These are phyloP conservation scores for Leccinum sublutescens DNA, from an alignment of 768 basidiomycete genomes.

Conservation along the genomic window DNA sequence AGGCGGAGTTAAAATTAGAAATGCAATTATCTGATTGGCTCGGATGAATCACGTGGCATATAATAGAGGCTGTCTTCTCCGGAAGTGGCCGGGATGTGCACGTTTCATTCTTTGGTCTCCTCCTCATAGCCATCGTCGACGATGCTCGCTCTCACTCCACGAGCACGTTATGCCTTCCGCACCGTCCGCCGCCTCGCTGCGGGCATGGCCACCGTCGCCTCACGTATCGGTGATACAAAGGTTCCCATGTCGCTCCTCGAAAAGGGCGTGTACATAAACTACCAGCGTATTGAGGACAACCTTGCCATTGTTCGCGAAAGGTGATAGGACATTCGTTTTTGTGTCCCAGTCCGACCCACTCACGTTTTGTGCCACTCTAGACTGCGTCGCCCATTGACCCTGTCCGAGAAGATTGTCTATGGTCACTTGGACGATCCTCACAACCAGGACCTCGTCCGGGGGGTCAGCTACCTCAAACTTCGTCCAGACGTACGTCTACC, in stretches of 20 bases:
- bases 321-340: slow-evolving; percentile 38
- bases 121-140: slow-evolving; percentile 28
- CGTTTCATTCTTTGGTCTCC: background rate
- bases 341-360: background rate
- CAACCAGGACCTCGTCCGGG: slow-evolving; percentile 87
- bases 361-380: slow-evolving; percentile 37
- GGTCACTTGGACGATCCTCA: slow-evolving; percentile 96
- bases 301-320: slow-evolving; percentile 82
- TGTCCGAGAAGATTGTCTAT: slow-evolving; percentile 97
- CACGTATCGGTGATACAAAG: slow-evolving; percentile 85
- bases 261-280: slow-evolving; percentile 83
- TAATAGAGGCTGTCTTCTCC: background rate
- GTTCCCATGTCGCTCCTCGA: slow-evolving; percentile 87
- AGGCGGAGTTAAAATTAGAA: background rate
- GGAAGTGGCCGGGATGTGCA: background rate
- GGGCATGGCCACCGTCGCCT: slow-evolving; percentile 79
- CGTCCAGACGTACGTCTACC: slow-evolving; percentile 82
- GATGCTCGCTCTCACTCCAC: slow-evolving; percentile 62
- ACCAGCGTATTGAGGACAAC: slow-evolving; percentile 98
- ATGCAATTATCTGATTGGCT: background rate
- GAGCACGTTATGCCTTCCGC: slow-evolving; percentile 53
- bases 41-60: background rate
- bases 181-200: slow-evolving; percentile 51
- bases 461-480: slow-evolving; percentile 94
- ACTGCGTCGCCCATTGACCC: slow-evolving; percentile 83